Base-by-base conservation (phyloP, 1,139 yeast genomes). In the Keqinozyma sinolaborantium region DNA sequence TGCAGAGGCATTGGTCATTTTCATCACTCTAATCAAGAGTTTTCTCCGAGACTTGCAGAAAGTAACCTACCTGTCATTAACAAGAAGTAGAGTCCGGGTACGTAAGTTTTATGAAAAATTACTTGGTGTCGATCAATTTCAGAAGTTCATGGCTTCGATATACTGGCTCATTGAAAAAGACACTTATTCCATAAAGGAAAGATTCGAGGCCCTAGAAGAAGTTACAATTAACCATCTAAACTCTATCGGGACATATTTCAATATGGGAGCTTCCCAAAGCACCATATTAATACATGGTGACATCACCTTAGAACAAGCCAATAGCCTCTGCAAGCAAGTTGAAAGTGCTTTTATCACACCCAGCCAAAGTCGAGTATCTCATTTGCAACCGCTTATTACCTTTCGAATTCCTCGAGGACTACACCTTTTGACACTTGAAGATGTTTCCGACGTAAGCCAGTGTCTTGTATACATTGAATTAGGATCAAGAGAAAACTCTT, bases 141-240 rank as follows among this genome's bases (percentile, higher is more conserved):
- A 59, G 15, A 53, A 70, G 36, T 70, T 73, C 0, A 49, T 73
- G 4, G 64, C 76, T 3, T 74, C 75, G 0, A 51, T 77, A 0
- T 53, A 72, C 2, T 55, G 72, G n/a, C 55, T 72, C 0, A 41
- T 80, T 25, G 90, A 82, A 40, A 70, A 71, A 33, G 54, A 63
- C 30, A 60, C 75, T 15, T 77, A 76, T 74, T 46, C 66, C 1
- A 33, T 77, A 3, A 72, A 73, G 19, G 73, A 74, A 26, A 59
- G 84, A 44, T 40, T 71, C 4, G 73, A 31, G 25, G 55, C 53
- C 1, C 37, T 64, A n/a, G 69, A 63, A 29, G 43, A 48, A 16
- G 33, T 62, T 0, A 44, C 50, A 1, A 38, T 53, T 1, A 30
- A 35, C 3, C 54, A 53, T 34, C 37, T 42, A 28, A 25, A 24